Conservation (phyloP, 2,329 filamentous ascomycete genomes). For the Beauveria rudraprayagi region DNA sequence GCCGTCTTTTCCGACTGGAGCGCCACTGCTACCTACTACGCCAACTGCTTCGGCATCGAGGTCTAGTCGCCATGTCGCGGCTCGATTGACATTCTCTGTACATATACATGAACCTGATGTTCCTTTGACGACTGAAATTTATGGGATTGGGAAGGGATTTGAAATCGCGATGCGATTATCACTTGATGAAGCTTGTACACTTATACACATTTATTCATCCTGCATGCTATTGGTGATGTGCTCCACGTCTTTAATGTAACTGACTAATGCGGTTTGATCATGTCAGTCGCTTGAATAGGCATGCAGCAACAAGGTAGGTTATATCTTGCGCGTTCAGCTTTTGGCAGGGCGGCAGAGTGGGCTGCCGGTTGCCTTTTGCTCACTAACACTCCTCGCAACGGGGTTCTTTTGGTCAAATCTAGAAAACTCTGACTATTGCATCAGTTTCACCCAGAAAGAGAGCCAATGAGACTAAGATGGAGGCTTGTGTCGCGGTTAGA, state of each 20-base stretch:
- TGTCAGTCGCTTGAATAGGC: neutral
- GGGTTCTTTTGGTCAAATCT: neutral
- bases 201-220: neutral
- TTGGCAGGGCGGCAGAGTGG: neutral
- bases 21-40: slow-evolving; percentile 61
- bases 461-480: too few relatives aligned
- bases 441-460: too few relatives aligned
- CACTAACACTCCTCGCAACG: neutral
- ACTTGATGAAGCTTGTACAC: neutral
- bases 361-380: neutral
- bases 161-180: neutral
- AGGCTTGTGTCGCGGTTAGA: too few relatives aligned
- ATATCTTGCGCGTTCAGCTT: too few relatives aligned
- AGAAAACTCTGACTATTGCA: neutral
- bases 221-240: neutral
- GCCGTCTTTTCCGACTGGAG: slow-evolving; percentile 65
- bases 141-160: neutral
- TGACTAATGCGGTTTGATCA: neutral
- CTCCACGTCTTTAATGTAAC: slow-evolving; percentile 11
- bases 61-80: neutral
- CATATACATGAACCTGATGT: neutral
- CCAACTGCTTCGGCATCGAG: slow-evolving; percentile 53
- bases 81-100: neutral
- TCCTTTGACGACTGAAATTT: neutral
- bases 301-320: too few relatives aligned